A percentile compares a stretch with the other conserved stretches of the same genome.
Evolutionary conservation across 2,329 filamentous ascomycete species (phyloP).

Genomic region (Neobulgaria alba): DNA sequence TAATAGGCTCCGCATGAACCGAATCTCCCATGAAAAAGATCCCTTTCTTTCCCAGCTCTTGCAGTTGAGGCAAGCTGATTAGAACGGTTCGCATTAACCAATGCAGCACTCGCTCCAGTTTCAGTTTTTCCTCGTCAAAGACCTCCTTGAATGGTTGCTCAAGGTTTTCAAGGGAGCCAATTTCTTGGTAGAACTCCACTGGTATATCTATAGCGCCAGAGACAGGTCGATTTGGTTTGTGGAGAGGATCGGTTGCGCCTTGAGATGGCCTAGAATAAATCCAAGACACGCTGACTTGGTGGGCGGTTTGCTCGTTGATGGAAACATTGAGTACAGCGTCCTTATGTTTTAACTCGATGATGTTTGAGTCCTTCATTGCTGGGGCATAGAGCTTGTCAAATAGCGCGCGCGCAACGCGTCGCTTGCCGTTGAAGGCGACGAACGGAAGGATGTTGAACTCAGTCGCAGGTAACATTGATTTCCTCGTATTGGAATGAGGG

Average conservation of each 20-base stretch:
- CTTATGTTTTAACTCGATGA: conserved; percentile 5
- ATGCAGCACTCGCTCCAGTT: conserved; percentile 8
- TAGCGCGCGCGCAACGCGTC: neutral
- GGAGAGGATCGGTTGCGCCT: conserved; percentile 7
- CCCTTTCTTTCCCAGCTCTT: conserved; percentile 4
- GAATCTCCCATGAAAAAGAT: conserved; percentile 15
- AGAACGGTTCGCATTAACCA: conserved; percentile 13
- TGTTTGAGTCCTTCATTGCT: neutral
- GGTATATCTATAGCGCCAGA: conserved; percentile 3
- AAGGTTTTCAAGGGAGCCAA: conserved; percentile 3
- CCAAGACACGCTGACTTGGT: conserved; percentile 5
- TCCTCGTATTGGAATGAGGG: conserved; percentile 8
- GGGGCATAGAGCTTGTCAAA: conserved; percentile 6
- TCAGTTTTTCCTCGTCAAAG: conserved; percentile 9
- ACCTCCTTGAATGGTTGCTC: conserved; percentile 9
- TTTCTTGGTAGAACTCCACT: conserved; percentile 6
- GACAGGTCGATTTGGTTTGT: conserved; percentile 1
- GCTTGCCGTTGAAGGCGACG: conserved; percentile 9
- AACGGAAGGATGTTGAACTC: conserved; percentile 9
- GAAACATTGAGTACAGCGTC: conserved; percentile 8
- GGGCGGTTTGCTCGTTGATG: conserved; percentile 5
- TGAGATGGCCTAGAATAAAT: conserved; percentile 10
- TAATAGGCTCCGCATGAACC: conserved; percentile 16
- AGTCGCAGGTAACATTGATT: conserved; percentile 1
- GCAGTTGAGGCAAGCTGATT: conserved; percentile 5